A percentile compares a stretch with the other conserved stretches of the same genome.
Conservation (phyloP, 495 filamentous ascomycete species). For the Jackrogersella multiformis region DNA sequence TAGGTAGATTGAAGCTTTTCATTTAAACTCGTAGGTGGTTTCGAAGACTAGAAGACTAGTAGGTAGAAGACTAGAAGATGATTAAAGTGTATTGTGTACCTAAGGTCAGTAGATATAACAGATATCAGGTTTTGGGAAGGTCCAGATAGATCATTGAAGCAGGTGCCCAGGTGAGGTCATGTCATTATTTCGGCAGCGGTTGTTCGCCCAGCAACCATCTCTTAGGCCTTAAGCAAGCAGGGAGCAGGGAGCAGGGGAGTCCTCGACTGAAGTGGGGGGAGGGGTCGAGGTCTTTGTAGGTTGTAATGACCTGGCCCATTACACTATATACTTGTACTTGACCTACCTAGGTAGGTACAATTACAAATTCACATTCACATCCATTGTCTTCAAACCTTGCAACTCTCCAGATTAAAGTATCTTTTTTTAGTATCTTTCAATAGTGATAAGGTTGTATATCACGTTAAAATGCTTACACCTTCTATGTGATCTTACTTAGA, state of each 20-base stretch:
- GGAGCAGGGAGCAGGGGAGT: no score
- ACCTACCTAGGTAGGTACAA: background rate
- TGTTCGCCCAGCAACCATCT: slow-evolving; percentile 47
- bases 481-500: no score
- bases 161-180: slow-evolving; percentile 32
- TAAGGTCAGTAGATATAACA: slow-evolving; percentile 12
- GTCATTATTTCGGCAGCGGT: slow-evolving; percentile 31
- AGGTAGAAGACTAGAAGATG: no score
- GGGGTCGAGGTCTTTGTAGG: slow-evolving; percentile 19
- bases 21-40: slow-evolving; percentile 5
- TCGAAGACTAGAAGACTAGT: background rate
- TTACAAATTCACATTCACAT: background rate
- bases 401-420: no score
- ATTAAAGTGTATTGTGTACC: background rate
- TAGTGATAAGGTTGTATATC: no score
- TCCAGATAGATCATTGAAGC: background rate
- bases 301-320: no score
- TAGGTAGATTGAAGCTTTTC: slow-evolving; percentile 2
- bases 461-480: no score
- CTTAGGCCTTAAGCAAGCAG: background rate
- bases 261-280: slow-evolving; percentile 32
- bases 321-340: no score
- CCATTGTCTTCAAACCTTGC: background rate
- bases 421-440: no score
- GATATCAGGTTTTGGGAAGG: slow-evolving; percentile 17